Percentiles rank a stretch among this genome's conserved stretches.
phyloP scores from a whole-genome alignment of 2,329 filamentous ascomycete genomes.

The Fusarium redolens region DNA sequence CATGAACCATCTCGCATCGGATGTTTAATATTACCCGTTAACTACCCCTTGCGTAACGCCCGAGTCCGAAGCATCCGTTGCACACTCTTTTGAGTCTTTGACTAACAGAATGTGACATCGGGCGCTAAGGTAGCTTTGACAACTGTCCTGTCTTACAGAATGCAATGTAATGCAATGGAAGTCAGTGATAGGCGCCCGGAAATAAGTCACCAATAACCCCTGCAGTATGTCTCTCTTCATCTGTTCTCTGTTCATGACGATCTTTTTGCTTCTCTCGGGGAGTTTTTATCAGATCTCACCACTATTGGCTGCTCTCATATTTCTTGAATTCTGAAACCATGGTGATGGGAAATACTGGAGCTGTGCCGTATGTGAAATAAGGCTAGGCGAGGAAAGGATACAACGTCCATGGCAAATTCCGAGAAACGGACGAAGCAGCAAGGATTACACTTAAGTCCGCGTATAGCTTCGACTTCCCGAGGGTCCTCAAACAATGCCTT shows the following conservation, averaged over 20 bases:
- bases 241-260: neutral
- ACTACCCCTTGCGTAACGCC: neutral
- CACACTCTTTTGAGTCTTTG: neutral
- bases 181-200: neutral
- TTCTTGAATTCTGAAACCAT: slow-evolving; percentile 18
- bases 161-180: neutral
- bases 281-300: neutral
- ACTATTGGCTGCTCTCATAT: neutral
- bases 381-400: slow-evolving; percentile 22
- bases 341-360: neutral
- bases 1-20: slow-evolving; percentile 4
- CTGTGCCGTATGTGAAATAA: neutral
- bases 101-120: slow-evolving; percentile 6
- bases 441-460: neutral
- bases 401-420: neutral
- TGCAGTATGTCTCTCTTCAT: neutral
- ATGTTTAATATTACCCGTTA: slow-evolving; percentile 1
- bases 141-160: neutral
- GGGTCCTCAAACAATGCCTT: neutral
- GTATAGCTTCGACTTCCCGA: neutral
- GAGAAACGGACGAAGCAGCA: slow-evolving; percentile 1
- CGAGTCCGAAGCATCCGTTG: slow-evolving; percentile 6
- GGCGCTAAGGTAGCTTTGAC: neutral
- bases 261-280: neutral
- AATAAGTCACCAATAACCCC: neutral